Conservation (phyloP, 768 basidiomycete genomes). For the Mycena indigotica region DNA sequence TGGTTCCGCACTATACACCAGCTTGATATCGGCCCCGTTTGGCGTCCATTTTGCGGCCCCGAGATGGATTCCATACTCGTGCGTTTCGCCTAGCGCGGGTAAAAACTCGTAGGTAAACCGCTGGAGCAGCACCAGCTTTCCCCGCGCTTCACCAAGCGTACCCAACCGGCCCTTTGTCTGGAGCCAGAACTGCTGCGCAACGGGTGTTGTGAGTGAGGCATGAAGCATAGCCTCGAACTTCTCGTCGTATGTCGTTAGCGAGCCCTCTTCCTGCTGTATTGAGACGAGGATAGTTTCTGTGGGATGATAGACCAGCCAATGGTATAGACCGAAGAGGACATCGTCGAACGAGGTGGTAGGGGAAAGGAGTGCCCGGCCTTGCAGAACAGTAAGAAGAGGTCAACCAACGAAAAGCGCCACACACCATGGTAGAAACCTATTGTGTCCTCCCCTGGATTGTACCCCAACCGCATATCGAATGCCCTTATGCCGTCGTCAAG, state of each 20-base stretch:
- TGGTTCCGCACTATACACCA: slow-evolving; percentile 14
- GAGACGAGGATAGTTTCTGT: slow-evolving; percentile 21
- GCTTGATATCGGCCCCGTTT: slow-evolving; percentile 18
- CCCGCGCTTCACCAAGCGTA: slow-evolving; percentile 16
- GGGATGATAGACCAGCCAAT: slow-evolving; percentile 20
- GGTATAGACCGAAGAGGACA: slow-evolving; percentile 20
- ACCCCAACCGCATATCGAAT: slow-evolving; percentile 50
- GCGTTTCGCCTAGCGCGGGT: neutral
- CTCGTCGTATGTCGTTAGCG: slow-evolving; percentile 15
- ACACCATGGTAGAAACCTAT: slow-evolving; percentile 53
- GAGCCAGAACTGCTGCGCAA: slow-evolving; percentile 18
- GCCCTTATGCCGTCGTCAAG: slow-evolving; percentile 53
- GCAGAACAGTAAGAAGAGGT: neutral
- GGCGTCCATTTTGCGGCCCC: slow-evolving; percentile 15
- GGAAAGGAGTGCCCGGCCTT: slow-evolving; percentile 17
- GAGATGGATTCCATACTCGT: slow-evolving; percentile 19
- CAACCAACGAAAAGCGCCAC: neutral
- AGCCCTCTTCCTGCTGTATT: slow-evolving; percentile 21
- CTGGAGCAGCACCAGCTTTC: slow-evolving; percentile 19
- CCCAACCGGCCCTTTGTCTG: slow-evolving; percentile 8
- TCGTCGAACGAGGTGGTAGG: slow-evolving; percentile 21
- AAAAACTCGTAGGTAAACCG: slow-evolving; percentile 21
- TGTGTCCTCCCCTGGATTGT: slow-evolving; percentile 53
- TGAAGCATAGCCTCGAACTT: slow-evolving; percentile 16
- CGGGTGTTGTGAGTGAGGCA: slow-evolving; percentile 5